A percentile compares a stretch with the other conserved stretches of the same genome.
phyloP scores from a whole-genome alignment of 2,329 filamentous ascomycete genomes.

The Alternaria ventricosa region DNA sequence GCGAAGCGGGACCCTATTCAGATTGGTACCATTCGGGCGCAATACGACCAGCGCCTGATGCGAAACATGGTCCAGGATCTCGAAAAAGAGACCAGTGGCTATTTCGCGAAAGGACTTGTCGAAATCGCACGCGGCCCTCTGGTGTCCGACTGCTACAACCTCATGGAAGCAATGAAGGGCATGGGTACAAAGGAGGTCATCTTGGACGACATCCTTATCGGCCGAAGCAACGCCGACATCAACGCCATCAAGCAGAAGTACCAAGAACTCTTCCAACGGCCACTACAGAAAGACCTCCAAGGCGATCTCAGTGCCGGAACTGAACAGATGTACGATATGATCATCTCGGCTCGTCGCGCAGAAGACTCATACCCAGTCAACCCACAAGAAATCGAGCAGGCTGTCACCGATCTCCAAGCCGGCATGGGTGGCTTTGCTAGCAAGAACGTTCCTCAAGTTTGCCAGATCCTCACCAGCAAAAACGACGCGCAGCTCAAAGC shows the following conservation, averaged over 20 bases:
- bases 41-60: conserved; percentile 67
- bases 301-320: conserved; percentile 87
- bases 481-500: conserved; percentile 86
- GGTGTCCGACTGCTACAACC: conserved; percentile 72
- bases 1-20: conserved; percentile 79
- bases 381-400: conserved; percentile 74
- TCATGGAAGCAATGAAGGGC: conserved; percentile 76
- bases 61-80: conserved; percentile 77
- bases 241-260: conserved; percentile 84
- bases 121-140: conserved; percentile 81
- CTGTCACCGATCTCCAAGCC: conserved; percentile 77
- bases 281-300: conserved; percentile 75
- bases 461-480: conserved; percentile 75
- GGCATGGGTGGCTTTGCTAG: conserved; percentile 69
- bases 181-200: conserved; percentile 84
- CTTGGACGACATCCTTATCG: conserved; percentile 84
- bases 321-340: conserved; percentile 81
- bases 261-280: conserved; percentile 67
- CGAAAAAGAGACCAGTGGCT: conserved; percentile 74
- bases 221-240: conserved; percentile 85
- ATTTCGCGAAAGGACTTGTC: conserved; percentile 76
- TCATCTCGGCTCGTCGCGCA: conserved; percentile 73
- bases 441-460: conserved; percentile 78
- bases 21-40: conserved; percentile 66
- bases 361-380: conserved; percentile 80